Evolutionary conservation across 371 early-diverging fungal species (phyloP).

Genomic region (Mortierella sp.): DNA sequence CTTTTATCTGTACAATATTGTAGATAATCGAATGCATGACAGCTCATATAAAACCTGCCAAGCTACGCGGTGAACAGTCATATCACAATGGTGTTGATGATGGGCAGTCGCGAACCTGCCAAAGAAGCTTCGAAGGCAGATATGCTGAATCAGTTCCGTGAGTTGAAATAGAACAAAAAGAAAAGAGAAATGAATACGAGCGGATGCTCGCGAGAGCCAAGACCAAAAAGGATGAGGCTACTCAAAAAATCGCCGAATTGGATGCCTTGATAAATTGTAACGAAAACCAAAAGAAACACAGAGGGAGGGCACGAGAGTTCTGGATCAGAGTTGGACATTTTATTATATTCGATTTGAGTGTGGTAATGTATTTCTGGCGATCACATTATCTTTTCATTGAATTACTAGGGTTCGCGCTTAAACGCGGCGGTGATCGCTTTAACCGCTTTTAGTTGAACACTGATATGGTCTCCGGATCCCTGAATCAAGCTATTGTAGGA

Average conservation of each 20-base stretch:
- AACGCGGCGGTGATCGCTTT: too few relatives aligned
- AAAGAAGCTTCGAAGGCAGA: neutral
- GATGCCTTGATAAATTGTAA: too few relatives aligned
- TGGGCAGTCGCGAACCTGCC: neutral
- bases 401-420: too few relatives aligned
- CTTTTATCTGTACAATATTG: slow-evolving; percentile 2
- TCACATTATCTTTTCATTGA: too few relatives aligned
- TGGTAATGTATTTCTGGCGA: too few relatives aligned
- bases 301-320: too few relatives aligned
- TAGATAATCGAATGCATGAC: neutral
- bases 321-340: too few relatives aligned
- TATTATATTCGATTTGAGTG: too few relatives aligned
- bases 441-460: too few relatives aligned
- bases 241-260: neutral
- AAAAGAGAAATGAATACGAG: neutral
- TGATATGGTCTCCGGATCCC: too few relatives aligned
- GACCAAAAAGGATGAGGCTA: neutral
- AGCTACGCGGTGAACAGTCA: neutral
- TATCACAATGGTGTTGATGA: neutral
- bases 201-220: slow-evolving; percentile 1
- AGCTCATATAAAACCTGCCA: neutral
- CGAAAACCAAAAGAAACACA: too few relatives aligned
- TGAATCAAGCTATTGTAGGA: too few relatives aligned
- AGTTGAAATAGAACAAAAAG: neutral
- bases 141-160: neutral